A percentile compares a stretch with the other conserved stretches of the same genome.
These are phyloP conservation scores for Chimonanthus salicifolius DNA, from an alignment of 164 flowering plant genomes.

Conservation along the genomic window DNA sequence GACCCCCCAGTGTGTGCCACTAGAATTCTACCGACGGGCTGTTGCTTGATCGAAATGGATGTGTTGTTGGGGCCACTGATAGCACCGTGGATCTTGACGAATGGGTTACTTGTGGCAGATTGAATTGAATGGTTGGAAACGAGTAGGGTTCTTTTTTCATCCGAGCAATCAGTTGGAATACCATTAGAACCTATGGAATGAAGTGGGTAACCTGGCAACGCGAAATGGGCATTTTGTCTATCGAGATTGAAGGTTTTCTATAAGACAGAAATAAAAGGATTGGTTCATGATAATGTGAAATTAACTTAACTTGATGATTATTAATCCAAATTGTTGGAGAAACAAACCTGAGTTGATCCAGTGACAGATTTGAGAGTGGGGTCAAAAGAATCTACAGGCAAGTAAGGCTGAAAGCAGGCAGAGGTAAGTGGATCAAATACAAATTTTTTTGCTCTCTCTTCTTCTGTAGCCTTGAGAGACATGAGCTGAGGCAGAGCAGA, in stretches of 20 bases:
- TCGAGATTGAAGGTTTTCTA: conserved; percentile 34
- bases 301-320: neutral
- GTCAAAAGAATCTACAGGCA: conserved; percentile 28
- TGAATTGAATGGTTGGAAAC: conserved; percentile 34
- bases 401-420: conserved; percentile 29
- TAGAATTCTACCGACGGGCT: conserved; percentile 38
- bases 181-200: conserved; percentile 27
- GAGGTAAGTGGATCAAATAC: conserved; percentile 23
- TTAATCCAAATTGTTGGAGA: neutral
- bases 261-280: neutral
- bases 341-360: conserved; percentile 36
- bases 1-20: conserved; percentile 25
- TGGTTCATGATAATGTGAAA: neutral
- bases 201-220: conserved; percentile 26
- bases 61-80: conserved; percentile 26
- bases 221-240: conserved; percentile 30
- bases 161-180: conserved; percentile 18
- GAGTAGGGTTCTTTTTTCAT: conserved; percentile 31
- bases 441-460: conserved; percentile 35
- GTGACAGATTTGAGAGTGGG: conserved; percentile 15
- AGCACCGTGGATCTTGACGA: conserved; percentile 35
- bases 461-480: conserved; percentile 36
- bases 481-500: conserved; percentile 41
- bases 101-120: conserved; percentile 34
- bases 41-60: conserved; percentile 28